phyloP scores from a whole-genome alignment of 2,329 filamentous ascomycete species.

The Colletotrichum somersetense region DNA sequence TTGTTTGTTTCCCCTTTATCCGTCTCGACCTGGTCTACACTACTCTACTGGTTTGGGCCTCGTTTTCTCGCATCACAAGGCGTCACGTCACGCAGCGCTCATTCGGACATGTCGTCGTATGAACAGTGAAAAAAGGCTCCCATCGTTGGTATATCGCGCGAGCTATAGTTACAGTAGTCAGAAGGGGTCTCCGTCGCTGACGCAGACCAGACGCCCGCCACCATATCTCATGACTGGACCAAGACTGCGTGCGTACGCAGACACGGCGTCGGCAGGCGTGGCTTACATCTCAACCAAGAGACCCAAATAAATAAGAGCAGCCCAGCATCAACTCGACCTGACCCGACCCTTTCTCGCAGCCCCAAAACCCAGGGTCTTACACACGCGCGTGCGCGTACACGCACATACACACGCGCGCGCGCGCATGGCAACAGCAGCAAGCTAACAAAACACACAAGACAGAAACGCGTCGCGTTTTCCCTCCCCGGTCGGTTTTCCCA shows the following conservation, averaged over 20 bases:
- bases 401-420: neutral
- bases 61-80: neutral
- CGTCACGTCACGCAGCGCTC: too few species aligned
- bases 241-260: neutral
- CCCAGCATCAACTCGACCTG: neutral
- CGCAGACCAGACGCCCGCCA: neutral
- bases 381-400: too few species aligned
- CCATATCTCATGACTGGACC: neutral
- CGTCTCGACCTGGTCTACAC: neutral
- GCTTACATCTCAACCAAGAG: neutral
- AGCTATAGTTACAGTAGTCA: constrained; percentile 40
- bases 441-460: constrained; percentile 22
- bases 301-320: neutral
- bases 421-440: neutral
- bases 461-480: constrained; percentile 35
- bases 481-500: constrained; percentile 34
- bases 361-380: neutral
- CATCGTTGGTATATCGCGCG: constrained; percentile 40
- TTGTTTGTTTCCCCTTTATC: neutral
- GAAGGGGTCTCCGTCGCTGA: constrained; percentile 1
- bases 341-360: constrained; percentile 1
- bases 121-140: constrained; percentile 38
- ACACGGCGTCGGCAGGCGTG: neutral
- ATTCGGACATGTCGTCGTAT: neutral
- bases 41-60: neutral